phyloP scores from a whole-genome alignment of 2,329 filamentous ascomycete species.

The Fusarium oligoseptatum region DNA sequence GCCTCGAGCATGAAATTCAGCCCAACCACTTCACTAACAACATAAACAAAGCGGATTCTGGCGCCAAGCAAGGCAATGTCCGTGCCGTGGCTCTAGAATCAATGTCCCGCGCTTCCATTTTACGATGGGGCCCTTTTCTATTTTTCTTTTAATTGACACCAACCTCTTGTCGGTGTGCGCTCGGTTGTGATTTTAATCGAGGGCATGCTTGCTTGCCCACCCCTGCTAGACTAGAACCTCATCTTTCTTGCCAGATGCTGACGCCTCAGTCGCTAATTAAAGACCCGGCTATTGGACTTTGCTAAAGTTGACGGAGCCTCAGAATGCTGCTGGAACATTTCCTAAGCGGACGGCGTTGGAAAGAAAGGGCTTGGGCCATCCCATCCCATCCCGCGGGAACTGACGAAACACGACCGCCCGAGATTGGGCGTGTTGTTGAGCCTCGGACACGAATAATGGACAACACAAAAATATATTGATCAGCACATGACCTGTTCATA shows the following conservation, averaged over 20 bases:
- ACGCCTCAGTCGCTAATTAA: conserved; percentile 31
- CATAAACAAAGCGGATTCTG: conserved; percentile 9
- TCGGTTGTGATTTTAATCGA: conserved; percentile 34
- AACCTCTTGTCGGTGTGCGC: conserved; percentile 31
- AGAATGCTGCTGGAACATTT: conserved; percentile 26
- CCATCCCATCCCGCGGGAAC: background rate
- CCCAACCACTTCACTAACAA: conserved; percentile 4
- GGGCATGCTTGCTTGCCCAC: conserved; percentile 18
- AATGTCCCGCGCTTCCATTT: conserved; percentile 26
- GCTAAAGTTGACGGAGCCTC: background rate
- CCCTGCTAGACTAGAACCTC: background rate
- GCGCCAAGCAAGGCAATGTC: conserved; percentile 19
- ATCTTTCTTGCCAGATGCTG: conserved; percentile 14
- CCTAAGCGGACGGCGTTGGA: background rate
- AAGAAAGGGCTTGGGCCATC: conserved; percentile 8
- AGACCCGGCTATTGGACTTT: conserved; percentile 12
- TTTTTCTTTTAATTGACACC: conserved; percentile 16
- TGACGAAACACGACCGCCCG: conserved; percentile 5
- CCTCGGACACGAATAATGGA: conserved; percentile 15
- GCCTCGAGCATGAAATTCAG: conserved; percentile 21
- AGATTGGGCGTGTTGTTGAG: conserved; percentile 18
- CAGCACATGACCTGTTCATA: conserved; percentile 8
- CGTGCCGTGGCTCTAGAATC: conserved; percentile 40
- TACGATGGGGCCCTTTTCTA: conserved; percentile 29
- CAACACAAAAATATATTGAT: conserved; percentile 2